phyloP scores from a whole-genome alignment of 352 stramenopile species.

The Phytophthora cryptogea region DNA sequence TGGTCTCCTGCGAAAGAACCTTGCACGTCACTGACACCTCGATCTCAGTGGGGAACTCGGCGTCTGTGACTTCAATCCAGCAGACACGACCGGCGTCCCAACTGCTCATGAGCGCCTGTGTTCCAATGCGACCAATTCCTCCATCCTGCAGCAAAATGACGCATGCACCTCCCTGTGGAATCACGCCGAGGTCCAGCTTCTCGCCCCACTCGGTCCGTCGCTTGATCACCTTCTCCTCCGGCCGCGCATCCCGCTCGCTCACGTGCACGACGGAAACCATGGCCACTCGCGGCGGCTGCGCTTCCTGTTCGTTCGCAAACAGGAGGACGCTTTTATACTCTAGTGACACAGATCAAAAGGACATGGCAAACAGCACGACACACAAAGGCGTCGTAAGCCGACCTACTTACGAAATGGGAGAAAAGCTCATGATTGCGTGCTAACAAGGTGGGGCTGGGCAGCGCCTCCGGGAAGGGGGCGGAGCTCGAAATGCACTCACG shows the following conservation, averaged over 20 bases:
- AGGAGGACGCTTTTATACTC: slow-evolving; percentile 76
- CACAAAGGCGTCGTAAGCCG: slow-evolving; percentile 35
- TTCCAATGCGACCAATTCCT: slow-evolving; percentile 74
- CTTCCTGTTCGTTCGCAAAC: slow-evolving; percentile 72
- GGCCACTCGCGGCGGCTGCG: slow-evolving; percentile 62
- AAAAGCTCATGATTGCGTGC: slow-evolving; percentile 80
- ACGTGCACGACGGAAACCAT: slow-evolving; percentile 80
- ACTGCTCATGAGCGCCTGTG: slow-evolving; percentile 83
- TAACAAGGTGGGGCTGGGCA: slow-evolving; percentile 73
- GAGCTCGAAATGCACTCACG: slow-evolving; percentile 45
- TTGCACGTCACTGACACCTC: slow-evolving; percentile 83
- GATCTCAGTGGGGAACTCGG: slow-evolving; percentile 69
- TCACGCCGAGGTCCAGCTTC: slow-evolving; percentile 72
- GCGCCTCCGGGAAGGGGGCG: slow-evolving; percentile 37
- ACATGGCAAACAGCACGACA: slow-evolving; percentile 26
- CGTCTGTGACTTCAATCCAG: slow-evolving; percentile 80
- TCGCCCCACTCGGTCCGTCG: slow-evolving; percentile 74
- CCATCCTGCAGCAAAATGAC: slow-evolving; percentile 81
- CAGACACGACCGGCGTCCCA: slow-evolving; percentile 77
- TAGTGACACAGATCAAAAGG: slow-evolving; percentile 39
- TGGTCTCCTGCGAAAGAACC: slow-evolving; percentile 52
- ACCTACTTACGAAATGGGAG: slow-evolving; percentile 78
- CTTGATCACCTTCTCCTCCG: slow-evolving; percentile 71
- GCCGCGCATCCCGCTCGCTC: slow-evolving; percentile 60
- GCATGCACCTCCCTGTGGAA: slow-evolving; percentile 75